Evolutionary conservation across 495 filamentous ascomycete species (phyloP).

Genomic region (Hypoxylon rickii): DNA sequence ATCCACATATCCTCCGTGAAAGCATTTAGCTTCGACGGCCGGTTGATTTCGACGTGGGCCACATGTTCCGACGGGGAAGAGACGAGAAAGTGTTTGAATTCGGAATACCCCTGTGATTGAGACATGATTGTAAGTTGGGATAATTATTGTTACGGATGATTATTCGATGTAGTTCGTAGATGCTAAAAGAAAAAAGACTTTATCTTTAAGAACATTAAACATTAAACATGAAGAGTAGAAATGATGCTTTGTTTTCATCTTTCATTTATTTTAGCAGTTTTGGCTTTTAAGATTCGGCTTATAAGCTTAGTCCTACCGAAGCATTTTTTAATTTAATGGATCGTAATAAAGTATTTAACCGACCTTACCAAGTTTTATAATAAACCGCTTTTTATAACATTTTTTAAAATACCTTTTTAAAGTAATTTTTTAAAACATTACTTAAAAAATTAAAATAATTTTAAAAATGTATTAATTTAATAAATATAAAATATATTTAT

Average conservation of each 20-base stretch:
- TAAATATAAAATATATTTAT: too few relatives aligned
- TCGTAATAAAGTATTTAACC: too few relatives aligned
- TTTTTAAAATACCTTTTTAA: too few relatives aligned
- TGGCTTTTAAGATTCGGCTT: conserved; percentile 2
- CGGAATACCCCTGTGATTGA: conserved; percentile 39
- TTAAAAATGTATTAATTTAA: too few relatives aligned
- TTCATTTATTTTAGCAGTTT: too few relatives aligned
- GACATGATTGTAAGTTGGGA: conserved; percentile 9
- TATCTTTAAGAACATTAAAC: background rate
- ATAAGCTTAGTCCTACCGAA: conserved; percentile 20
- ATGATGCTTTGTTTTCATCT: background rate
- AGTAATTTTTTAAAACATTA: too few relatives aligned
- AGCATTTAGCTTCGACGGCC: conserved; percentile 86
- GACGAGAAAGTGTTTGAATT: conserved; percentile 77
- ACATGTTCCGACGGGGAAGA: conserved; percentile 73
- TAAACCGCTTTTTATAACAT: too few relatives aligned
- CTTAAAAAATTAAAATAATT: too few relatives aligned
- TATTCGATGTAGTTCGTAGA: conserved; percentile 6
- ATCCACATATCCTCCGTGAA: conserved; percentile 92
- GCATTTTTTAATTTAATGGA: too few relatives aligned
- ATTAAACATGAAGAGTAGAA: conserved; percentile 1
- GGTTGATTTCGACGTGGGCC: conserved; percentile 92
- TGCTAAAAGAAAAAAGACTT: background rate
- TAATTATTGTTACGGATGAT: background rate
- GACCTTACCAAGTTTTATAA: too few relatives aligned